phyloP scores from a whole-genome alignment of 1,139 yeast genomes.

The Debaryomyces sp. region DNA sequence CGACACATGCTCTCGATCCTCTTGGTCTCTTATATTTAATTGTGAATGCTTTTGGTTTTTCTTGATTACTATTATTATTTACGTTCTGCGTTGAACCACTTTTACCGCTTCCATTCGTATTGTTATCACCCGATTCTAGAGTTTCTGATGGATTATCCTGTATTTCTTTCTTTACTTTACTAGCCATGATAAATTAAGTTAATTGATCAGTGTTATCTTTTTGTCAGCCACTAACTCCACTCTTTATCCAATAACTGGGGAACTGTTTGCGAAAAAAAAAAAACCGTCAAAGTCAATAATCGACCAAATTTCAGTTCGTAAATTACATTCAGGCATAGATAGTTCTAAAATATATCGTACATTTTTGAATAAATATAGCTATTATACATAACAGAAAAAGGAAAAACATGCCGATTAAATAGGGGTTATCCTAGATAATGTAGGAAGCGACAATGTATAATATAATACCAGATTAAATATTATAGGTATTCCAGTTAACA shows the following conservation, averaged over 20 bases:
- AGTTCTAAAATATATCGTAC: neutral
- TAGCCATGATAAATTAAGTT: constrained; percentile 4
- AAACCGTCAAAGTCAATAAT: neutral
- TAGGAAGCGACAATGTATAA: neutral
- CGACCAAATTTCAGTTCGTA: neutral
- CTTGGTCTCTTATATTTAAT: constrained; percentile 54
- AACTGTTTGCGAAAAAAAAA: neutral
- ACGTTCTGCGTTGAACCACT: neutral
- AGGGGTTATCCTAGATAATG: neutral
- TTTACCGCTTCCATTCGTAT: neutral
- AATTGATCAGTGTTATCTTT: neutral
- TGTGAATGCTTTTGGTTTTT: constrained; percentile 52
- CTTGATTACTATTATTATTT: constrained; percentile 16
- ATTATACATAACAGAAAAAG: neutral
- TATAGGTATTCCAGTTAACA: constrained; percentile 12
- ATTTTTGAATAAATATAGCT: neutral
- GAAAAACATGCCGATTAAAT: neutral
- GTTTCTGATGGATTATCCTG: neutral
- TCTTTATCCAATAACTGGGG: constrained; percentile 1
- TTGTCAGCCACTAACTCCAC: neutral
- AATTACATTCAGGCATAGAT: too few relatives aligned
- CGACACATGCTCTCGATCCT: constrained; percentile 56
- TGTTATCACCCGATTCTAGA: neutral
- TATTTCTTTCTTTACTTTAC: constrained; percentile 6
- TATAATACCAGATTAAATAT: neutral